Evolutionary conservation across 2,329 filamentous ascomycete species (phyloP), one percentile per base, ranked within the genome.

Genomic region (Ascochyta viciae-villosae): DNA sequence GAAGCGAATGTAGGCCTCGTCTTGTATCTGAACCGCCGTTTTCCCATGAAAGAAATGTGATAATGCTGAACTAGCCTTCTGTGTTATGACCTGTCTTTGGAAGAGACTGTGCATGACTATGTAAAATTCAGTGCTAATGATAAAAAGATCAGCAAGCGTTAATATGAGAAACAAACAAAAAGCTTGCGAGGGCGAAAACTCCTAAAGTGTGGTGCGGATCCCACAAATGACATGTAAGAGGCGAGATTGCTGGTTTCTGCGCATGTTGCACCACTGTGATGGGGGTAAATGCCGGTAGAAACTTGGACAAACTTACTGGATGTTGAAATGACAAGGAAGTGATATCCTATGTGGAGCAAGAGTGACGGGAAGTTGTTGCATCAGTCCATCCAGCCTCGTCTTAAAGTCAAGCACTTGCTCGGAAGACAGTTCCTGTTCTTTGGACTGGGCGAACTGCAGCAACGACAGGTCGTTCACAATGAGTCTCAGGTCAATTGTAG

Each of bases 401-500:
- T 54, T 49, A 4, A 54, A 45, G 12, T 22, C 27, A 3, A 44
- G 45, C 15, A 44, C n/a, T 45, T 49, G 44, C n/a, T 12, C 26
- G 19, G 29, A 12, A 15, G 44, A 39, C 19, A 48, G 24, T 6
- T 26, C 29, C 22, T 23, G 48, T 16, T 10, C 37, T 33, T 26
- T n/a, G 13, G 10, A 33, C 6, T 38, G 38, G 23, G 24, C 23
- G 22, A 54, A 44, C 22, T 45, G 45, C 27, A 37, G 19, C 35
- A 54, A 19, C 4, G 44, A 16, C 16, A 54, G 34, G 15, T 49
- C 45, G 45, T 54, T 54, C 27, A 49, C 22, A 13, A 49, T 44
- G 22, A 54, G 44, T 7, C 39, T 39, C n/a, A 49, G 16, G 15
- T 54, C 22, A 35, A 53, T 59, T 13, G 47, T 59, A 2, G 51